Base-by-base conservation (phyloP, 495 filamentous ascomycete genomes). In the Hypoxylon crocopeplum region DNA sequence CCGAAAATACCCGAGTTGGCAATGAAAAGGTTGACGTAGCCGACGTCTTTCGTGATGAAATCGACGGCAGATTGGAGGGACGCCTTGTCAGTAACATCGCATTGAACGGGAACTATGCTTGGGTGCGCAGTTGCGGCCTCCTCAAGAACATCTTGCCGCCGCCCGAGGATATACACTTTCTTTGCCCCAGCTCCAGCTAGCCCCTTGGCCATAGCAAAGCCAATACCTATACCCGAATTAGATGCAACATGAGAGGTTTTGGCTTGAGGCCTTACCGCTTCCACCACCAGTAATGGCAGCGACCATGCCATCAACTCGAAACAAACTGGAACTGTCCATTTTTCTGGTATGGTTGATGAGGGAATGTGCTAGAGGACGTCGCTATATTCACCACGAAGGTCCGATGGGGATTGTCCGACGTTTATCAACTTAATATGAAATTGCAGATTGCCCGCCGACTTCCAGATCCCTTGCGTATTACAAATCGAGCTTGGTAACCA, bases 161-260 rank as follows among this genome's bases (percentile, higher is more conserved):
- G 73, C 16, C 84, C 85, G 24, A 87, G 53, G 56, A 89, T 85
- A 73, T 86, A 89, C 27, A 89, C 80, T 69, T 82, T 86, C 8
- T 69, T 59, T n/a, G 86, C 85, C 5, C 86, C 86, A 56, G 84
- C 84, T 16, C 59, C 55, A 1, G 72, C 84, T 6, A 89, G 75
- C 4, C 82, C 84, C 53, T 75, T 75, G 4, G 85, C 75, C 77
- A 87, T 87, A 66, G 77, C 77, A 1, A 78, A 58, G 3, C 85
- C 85, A 49, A 87, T 82, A 3, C 84, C 84, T 85, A 13, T 24
- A n/a, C 17, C 17, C 21, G 0, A 13, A 13, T 48, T 20, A 53
- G 27, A 38, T 12, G 7, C 5, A 10, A 10, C 3, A 15, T 1
- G 3, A 34, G 13, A 32, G 21, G 13, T 6, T 16, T 22, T 2